These are phyloP conservation scores for Saccharomycopsis sp. DNA, from an alignment of 805 yeast genomes.

Conservation along the genomic window DNA sequence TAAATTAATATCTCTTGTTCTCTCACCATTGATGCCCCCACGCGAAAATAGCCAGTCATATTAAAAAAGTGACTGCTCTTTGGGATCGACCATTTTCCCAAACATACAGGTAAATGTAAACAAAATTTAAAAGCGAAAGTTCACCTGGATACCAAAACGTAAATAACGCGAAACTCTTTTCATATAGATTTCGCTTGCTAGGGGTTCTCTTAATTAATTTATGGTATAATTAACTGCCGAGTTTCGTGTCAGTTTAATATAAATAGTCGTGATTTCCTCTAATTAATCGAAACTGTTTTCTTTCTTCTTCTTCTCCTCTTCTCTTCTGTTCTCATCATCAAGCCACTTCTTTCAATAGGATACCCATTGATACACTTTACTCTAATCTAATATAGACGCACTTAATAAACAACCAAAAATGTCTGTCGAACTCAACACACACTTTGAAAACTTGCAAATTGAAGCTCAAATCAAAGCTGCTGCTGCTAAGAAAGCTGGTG, in stretches of 20 bases:
- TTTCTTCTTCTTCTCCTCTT: not conserved
- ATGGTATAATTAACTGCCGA: not conserved
- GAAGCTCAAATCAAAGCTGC: conserved; percentile 16
- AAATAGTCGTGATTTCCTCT: conserved; percentile 1
- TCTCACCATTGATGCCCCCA: not conserved
- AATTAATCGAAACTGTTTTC: not conserved
- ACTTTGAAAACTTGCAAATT: conserved; percentile 9
- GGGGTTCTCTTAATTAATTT: not conserved
- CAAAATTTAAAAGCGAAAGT: not conserved
- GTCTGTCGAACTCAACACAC: conserved; percentile 9
- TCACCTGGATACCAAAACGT: not conserved
- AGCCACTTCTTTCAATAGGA: not conserved
- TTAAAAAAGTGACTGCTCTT: not conserved
- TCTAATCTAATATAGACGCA: not conserved
- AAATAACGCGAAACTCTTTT: conserved; percentile 17
- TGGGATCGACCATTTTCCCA: not conserved
- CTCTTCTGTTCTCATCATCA: conserved; percentile 1
- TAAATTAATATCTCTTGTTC: not conserved
- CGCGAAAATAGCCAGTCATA: not conserved
- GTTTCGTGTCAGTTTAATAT: conserved; percentile 8
- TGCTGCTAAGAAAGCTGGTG: conserved; percentile 18
- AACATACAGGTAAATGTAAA: not conserved
- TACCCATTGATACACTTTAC: not conserved
- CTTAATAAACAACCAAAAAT: conserved; percentile 4
- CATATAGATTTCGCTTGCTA: not conserved